These are phyloP conservation scores for Colletotrichum tofieldiae DNA, from an alignment of 2,329 filamentous ascomycete species.

Conservation along the genomic window DNA sequence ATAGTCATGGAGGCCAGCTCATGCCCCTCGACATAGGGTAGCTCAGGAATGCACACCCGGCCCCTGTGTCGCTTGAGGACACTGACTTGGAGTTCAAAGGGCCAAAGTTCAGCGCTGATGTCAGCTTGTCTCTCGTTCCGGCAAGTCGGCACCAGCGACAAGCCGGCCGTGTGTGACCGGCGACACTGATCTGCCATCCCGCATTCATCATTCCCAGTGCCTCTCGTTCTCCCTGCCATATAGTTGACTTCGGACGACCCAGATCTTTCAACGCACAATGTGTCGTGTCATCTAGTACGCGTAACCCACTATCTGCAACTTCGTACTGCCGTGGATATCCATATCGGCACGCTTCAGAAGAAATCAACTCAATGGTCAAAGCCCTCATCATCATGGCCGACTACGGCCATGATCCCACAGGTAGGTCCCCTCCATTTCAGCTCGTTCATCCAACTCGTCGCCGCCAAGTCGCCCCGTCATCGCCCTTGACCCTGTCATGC, in stretches of 20 bases:
- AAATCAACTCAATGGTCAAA: conserved; percentile 50
- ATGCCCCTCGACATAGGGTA: too few species aligned
- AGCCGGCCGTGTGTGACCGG: conserved; percentile 49
- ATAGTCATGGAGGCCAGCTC: too few species aligned
- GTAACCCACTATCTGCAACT: not conserved
- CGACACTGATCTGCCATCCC: conserved; percentile 21
- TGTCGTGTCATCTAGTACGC: not conserved
- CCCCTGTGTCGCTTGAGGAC: too few species aligned
- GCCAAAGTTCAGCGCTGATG: not conserved
- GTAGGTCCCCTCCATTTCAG: conserved; percentile 49
- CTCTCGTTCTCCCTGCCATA: not conserved
- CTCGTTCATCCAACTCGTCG: not conserved
- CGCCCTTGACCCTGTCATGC: conserved; percentile 3
- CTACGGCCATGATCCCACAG: conserved; percentile 70
- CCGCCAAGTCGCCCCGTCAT: conserved; percentile 5
- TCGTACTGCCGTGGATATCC: not conserved
- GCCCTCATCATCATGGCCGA: conserved; percentile 67
- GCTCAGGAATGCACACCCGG: too few species aligned
- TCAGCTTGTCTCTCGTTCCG: conserved; percentile 39
- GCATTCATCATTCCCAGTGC: conserved; percentile 7
- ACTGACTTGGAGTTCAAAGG: too few species aligned
- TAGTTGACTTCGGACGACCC: conserved; percentile 3
- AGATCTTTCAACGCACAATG: not conserved
- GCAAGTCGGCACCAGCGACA: conserved; percentile 51
- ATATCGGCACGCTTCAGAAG: not conserved